A percentile compares a stretch with the other conserved stretches of the same genome.
Conservation (phyloP, 164 flowering plant genomes). For the Annona cherimola region DNA sequence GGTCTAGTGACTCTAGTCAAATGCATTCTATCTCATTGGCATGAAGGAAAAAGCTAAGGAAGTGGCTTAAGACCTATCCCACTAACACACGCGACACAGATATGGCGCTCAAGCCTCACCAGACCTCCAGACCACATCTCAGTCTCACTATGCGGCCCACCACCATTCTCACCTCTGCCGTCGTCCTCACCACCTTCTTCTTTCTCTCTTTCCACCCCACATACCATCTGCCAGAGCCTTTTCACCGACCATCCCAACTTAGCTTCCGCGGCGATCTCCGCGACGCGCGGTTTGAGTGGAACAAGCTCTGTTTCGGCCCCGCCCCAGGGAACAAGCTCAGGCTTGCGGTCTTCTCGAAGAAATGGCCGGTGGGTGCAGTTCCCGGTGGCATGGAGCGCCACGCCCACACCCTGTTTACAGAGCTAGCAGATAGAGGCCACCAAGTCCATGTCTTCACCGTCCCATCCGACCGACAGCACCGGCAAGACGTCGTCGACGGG, state of each 20-base stretch:
- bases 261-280: constrained; percentile 40
- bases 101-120: constrained; percentile 28
- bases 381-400: constrained; percentile 76
- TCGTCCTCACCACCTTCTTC: constrained; percentile 21
- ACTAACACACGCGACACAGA: background rate
- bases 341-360: constrained; percentile 52
- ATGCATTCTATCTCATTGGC: background rate
- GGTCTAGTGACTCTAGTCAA: background rate
- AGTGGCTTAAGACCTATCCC: background rate
- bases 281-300: constrained; percentile 44
- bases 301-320: constrained; percentile 43
- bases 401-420: constrained; percentile 37
- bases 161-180: constrained; percentile 13
- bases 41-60: background rate
- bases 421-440: constrained; percentile 47
- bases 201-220: constrained; percentile 19
- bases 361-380: constrained; percentile 45
- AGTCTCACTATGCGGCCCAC: constrained; percentile 12
- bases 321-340: constrained; percentile 25
- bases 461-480: constrained; percentile 30
- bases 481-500: constrained; percentile 10
- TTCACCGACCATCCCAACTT: background rate
- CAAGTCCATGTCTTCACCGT: constrained; percentile 53
- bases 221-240: constrained; percentile 9
- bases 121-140: constrained; percentile 14